Base-by-base conservation (phyloP, 2,329 filamentous ascomycete species). In the Trichoderma sp. region DNA sequence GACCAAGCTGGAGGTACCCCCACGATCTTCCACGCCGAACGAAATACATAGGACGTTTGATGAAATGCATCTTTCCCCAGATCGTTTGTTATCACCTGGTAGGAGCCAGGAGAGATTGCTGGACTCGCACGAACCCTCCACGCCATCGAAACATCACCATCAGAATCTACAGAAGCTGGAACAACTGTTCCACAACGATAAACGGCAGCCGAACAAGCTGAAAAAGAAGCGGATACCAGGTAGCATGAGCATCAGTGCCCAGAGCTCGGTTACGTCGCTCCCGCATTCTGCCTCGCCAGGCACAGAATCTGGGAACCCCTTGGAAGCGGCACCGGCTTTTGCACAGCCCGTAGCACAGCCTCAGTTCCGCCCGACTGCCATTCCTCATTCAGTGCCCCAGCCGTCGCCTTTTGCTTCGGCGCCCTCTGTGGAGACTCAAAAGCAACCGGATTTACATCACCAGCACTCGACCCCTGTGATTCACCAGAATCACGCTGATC, bases 231-330 rank as follows among this genome's bases (percentile, higher is more conserved):
- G 91, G 74, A 84, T 92, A 70, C 91, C 93, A 0, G 91, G 90
- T 56, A 93, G 93, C 77, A 83, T 92, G 26, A 95, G 94, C 76
- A 91, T 91, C 24, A 98, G 95, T 79, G 95, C 95, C 0, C 94
- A 97, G 74, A 98, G 95, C 78, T 98, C 96, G 18, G 92, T 89
- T 7, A 89, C 92, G 18, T 98, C 95, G 8, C 84, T 97, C 18
- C 80, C 83, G 6, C 81, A 69, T 39, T 85, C 84, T 14, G 79
- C 81, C 2, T 88, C 87, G 6, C 87, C 88, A 2, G 80, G 77
- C 39, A 73, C 79, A 26, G 87, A 89, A 74, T 73, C 78, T 4
- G 69, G 80, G 2, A 86, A 88, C 72, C 85, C 86, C 1, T 76
- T 87, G 73, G 86, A 89, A 26, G 43, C 65, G n/a, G 36, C 39